Base-by-base conservation (phyloP, 2,329 filamentous ascomycete species). In the Cercospora sp. region DNA sequence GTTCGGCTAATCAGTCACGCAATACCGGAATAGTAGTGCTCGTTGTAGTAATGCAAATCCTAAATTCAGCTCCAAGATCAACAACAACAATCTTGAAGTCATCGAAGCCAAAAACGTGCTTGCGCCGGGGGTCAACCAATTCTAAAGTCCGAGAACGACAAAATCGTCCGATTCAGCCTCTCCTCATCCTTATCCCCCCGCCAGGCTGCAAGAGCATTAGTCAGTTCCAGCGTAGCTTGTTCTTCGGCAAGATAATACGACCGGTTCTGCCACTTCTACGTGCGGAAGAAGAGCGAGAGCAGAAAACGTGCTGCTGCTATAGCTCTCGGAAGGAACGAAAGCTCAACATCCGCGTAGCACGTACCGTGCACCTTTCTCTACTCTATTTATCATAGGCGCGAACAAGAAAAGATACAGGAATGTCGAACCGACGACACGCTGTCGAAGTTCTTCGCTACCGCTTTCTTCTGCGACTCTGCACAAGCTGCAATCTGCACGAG, bases 21-120 rank as follows among this genome's bases (percentile, higher is more conserved):
- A 28, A 42, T 18, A 45, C 36, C 16, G 7, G 2, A 33, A 33
- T 33, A 33, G 31, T 33, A 33, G 31, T 33, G 31, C 31, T 3
- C 2, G 31, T 33, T 33, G 42, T 26, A 57, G 51, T 26, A 28
- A 30, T n/a, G 20, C 51, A 30, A 13, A 13, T 57, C 20, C n/a
- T 9, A 28, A 26, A 13, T 61, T 4, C n/a, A 10, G 23, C 33
- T 12, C 20, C 45, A 31, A 55, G 31, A 64, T 42, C 31, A 58
- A 48, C 62, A 64, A 28, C 62, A 30, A 55, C 45, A 63, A 31
- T 68, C 42, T 68, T 68, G 66, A 68, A 63, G 62, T 68, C 66
- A 68, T 68, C 42, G 63, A 65, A 45, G 48, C 31, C 28, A 42
- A 61, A 62, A 67, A 36, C 18, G 18, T 51, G 45, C 45, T 39